Evolutionary conservation across 192 early-diverging fungal genomes (phyloP).

Genomic region (Backusella psychrophila): DNA sequence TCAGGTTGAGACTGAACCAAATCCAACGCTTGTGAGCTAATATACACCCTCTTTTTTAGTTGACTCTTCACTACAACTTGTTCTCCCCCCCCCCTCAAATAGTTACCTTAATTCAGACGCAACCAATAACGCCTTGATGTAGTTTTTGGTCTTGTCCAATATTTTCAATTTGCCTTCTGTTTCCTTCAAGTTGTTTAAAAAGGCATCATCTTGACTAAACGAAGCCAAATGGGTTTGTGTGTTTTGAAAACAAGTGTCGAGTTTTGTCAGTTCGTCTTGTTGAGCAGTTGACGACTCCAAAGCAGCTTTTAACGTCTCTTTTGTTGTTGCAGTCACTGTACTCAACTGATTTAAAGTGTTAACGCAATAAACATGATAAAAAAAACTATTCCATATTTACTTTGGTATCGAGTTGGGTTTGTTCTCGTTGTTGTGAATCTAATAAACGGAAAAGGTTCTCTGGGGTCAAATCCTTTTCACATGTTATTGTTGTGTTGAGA

Average conservation of each 20-base stretch:
- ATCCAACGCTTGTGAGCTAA: constrained; percentile 32
- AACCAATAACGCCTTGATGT: constrained; percentile 41
- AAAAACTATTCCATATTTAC: background rate
- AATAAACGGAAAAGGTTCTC: background rate
- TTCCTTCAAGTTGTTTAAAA: background rate
- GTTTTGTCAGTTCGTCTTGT: background rate
- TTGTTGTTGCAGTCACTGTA: background rate
- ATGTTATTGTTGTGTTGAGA: background rate
- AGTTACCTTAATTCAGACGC: constrained; percentile 42
- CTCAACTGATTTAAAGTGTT: background rate
- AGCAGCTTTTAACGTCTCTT: background rate
- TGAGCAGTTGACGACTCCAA: background rate
- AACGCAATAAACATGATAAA: background rate
- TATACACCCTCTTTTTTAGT: background rate
- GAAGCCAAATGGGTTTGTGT: background rate
- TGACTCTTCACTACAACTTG: no score
- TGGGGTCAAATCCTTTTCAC: background rate
- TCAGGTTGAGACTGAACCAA: constrained; percentile 38
- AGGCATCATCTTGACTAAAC: background rate
- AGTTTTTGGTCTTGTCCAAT: constrained; percentile 11
- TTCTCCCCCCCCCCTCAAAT: no score
- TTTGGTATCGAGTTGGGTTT: constrained; percentile 7
- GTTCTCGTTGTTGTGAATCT: background rate
- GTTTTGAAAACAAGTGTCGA: background rate
- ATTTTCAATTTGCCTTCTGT: constrained; percentile 6